Base-by-base conservation (phyloP, 2,329 filamentous ascomycete genomes). In the Hymenoscyphus linearis region DNA sequence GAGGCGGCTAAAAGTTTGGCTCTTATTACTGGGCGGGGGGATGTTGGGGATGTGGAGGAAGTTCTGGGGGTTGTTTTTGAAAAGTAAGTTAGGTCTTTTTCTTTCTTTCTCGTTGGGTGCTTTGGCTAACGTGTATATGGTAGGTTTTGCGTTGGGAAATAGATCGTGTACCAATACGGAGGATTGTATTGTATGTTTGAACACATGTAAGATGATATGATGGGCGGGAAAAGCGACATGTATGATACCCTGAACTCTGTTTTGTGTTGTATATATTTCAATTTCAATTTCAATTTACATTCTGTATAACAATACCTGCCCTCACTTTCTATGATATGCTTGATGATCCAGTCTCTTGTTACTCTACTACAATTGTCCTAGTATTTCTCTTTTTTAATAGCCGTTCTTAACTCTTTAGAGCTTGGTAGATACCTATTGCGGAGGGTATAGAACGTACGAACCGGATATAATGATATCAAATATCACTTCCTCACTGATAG, bases 11-110 rank as follows among this genome's bases (percentile, higher is more conserved):
- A 87, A 58, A 87, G 85, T 65, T 79, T 97, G n/a, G 89, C 91
- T 1, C 85, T 86, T 61, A 96, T 98, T 69, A 98, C 92, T 0
- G 95, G 95, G 0, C 85, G 85, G 60, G 93, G 92, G 0, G 90
- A 92, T 69, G 84, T 83, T 47, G 90, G 92, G 2, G 93, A 98
- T 74, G 91, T 98, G 16, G 93, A 99, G 73, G 95, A 98, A 72
- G 91, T 99, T 7, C 77, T 99, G 52, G 95, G 95, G 0, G 93
- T 99, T 25, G 93, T 99, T 3, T 99, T 99, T 77, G 93, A 98
- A 75, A 98, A 96, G 90, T 96, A 64, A 44, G 65, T 63, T 22
- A 31, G 6, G 4, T 47, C 25, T 31, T 34, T 14, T n/a, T 25
- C n/a, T 35, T 18, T 27, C 4, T 2, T 10, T 7, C 13, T 22